Conservation (phyloP, 129 eudicot species). For the Saposhnikovia divaricata region DNA sequence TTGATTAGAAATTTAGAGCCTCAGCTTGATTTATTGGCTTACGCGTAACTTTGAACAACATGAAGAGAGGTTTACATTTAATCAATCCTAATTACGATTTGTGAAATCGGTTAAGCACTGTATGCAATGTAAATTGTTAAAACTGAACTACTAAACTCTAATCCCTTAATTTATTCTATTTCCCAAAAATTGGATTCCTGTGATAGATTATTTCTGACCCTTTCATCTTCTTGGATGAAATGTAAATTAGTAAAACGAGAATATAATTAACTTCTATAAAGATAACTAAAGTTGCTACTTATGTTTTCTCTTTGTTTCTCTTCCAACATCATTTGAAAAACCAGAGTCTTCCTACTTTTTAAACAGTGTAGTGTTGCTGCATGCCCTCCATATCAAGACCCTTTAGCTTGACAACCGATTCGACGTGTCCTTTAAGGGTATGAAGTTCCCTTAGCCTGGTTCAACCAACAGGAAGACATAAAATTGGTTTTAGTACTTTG, state of each 20-base stretch:
- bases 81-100: too few species aligned
- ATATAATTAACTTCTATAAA: too few species aligned
- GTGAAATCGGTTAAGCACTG: not conserved
- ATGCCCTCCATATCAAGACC: slow-evolving; percentile 74
- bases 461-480: not conserved
- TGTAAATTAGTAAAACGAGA: slow-evolving; percentile 12
- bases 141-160: slow-evolving; percentile 16
- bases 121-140: too few species aligned
- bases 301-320: slow-evolving; percentile 5
- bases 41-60: not conserved
- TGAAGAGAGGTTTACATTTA: too few species aligned
- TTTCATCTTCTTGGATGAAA: not conserved
- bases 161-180: slow-evolving; percentile 17
- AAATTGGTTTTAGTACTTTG: not conserved
- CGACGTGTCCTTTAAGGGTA: slow-evolving; percentile 79
- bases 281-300: slow-evolving; percentile 17
- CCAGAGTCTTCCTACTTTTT: slow-evolving; percentile 16
- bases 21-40: not conserved
- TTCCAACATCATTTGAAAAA: slow-evolving; percentile 19
- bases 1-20: not conserved
- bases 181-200: slow-evolving; percentile 26
- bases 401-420: slow-evolving; percentile 78
- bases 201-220: slow-evolving; percentile 22
- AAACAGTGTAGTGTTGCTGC: slow-evolving; percentile 66
- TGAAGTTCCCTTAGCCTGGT: slow-evolving; percentile 76